Conservation (phyloP, 1,284 basidiomycete species). For the Irpex sp. region DNA sequence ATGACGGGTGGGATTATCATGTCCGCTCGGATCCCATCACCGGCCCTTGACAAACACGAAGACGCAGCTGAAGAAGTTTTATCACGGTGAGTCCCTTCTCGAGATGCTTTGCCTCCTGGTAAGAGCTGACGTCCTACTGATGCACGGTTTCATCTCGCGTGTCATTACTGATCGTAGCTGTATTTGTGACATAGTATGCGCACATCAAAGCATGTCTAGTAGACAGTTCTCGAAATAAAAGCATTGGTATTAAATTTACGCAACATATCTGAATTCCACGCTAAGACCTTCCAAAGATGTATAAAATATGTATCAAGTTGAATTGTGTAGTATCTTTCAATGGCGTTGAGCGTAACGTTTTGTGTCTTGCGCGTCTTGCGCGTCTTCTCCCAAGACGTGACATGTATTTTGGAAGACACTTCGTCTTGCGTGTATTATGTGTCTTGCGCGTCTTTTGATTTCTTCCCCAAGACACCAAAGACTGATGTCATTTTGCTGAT, state of each 20-base stretch:
- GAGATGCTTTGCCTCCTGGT: too few relatives aligned
- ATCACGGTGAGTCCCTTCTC: neutral
- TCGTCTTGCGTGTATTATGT: neutral
- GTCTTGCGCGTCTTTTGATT: neutral
- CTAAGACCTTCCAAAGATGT: neutral
- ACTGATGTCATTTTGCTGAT: neutral
- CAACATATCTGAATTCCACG: too few relatives aligned
- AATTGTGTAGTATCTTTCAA: neutral
- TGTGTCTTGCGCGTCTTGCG: neutral
- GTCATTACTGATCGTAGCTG: too few relatives aligned
- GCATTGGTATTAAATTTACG: too few relatives aligned
- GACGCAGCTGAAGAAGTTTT: too few relatives aligned
- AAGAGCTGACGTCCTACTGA: too few relatives aligned
- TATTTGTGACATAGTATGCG: too few relatives aligned
- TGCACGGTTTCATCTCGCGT: too few relatives aligned
- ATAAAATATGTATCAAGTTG: neutral
- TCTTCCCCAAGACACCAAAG: neutral
- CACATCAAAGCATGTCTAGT: too few relatives aligned
- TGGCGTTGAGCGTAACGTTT: neutral
- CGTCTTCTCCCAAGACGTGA: neutral
- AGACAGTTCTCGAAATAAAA: too few relatives aligned
- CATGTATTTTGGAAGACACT: neutral
- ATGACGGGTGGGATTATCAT: neutral
- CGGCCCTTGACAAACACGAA: neutral
- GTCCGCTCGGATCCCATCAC: neutral